Evolutionary conservation across 2,329 filamentous ascomycete species (phyloP).

Genomic region (Xylaria digitata): DNA sequence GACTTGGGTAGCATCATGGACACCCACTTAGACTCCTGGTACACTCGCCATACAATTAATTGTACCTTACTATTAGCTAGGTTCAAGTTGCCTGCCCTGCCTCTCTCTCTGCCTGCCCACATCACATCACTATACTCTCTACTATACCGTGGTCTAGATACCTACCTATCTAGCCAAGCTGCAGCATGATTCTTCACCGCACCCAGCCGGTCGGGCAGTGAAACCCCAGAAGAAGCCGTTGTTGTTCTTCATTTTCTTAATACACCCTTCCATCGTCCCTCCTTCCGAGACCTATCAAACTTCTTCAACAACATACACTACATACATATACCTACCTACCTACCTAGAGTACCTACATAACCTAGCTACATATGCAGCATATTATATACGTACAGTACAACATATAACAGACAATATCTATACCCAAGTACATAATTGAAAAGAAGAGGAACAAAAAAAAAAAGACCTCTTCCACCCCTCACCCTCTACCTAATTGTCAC

Average conservation of each 20-base stretch:
- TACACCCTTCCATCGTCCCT: background rate
- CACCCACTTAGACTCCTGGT: too few species aligned
- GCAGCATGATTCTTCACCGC: constrained; percentile 1
- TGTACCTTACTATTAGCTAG: background rate
- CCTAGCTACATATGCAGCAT: too few species aligned
- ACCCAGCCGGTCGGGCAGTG: constrained; percentile 13
- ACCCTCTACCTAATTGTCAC: constrained; percentile 10
- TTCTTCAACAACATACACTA: constrained; percentile 9
- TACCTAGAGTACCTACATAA: background rate
- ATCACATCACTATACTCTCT: background rate
- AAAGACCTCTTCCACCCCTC: constrained; percentile 7
- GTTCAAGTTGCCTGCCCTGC: constrained; percentile 2
- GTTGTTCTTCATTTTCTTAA: constrained; percentile 3
- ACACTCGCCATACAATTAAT: background rate
- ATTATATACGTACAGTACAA: too few species aligned
- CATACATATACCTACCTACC: background rate
- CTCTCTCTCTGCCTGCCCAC: background rate
- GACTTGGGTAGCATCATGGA: too few species aligned
- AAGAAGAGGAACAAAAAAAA: too few species aligned
- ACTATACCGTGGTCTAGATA: too few species aligned
- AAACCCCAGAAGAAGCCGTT: background rate
- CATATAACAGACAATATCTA: too few species aligned
- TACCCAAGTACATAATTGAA: background rate
- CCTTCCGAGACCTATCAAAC: background rate
- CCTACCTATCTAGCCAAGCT: background rate